Percentiles rank a stretch among this genome's conserved stretches.
Evolutionary conservation across 257 asterid genomes (phyloP).

Genomic region (Haberlea rhodopensis): DNA sequence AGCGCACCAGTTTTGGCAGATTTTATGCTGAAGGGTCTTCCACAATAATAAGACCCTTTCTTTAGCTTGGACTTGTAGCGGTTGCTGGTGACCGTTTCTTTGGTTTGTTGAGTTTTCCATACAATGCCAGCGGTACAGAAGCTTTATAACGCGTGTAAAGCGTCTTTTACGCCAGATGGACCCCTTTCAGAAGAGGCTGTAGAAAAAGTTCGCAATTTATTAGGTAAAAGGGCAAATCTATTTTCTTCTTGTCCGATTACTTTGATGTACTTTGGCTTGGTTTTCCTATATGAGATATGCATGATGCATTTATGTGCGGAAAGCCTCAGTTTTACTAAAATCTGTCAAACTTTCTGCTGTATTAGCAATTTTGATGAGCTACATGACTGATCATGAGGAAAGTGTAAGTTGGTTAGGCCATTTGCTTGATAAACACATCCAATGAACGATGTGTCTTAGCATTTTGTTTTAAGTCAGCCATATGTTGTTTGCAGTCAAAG

Average conservation of each 20-base stretch:
- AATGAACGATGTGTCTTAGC: background rate
- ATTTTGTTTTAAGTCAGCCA: constrained; percentile 7
- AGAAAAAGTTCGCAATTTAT: constrained; percentile 72
- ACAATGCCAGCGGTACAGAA: constrained; percentile 99
- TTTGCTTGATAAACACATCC: constrained; percentile 15
- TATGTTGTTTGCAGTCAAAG: too few relatives aligned
- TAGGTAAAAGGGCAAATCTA: constrained; percentile 55
- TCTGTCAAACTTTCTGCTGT: constrained; percentile 6
- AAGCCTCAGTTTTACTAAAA: constrained; percentile 1
- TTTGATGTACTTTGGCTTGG: constrained; percentile 10
- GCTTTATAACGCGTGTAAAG: constrained; percentile 95
- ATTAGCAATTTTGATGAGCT: background rate
- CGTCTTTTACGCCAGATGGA: constrained; percentile 78
- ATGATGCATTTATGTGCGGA: constrained; percentile 14
- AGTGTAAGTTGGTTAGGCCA: constrained; percentile 12
- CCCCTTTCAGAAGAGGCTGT: constrained; percentile 91
- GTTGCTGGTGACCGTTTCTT: constrained; percentile 28
- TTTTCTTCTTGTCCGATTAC: constrained; percentile 14
- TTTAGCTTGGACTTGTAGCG: constrained; percentile 25
- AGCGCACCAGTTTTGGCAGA: constrained; percentile 28
- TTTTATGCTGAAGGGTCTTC: constrained; percentile 49
- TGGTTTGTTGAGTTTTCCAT: constrained; percentile 31
- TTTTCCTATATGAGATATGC: background rate
- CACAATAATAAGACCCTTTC: constrained; percentile 43
- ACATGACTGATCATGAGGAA: constrained; percentile 17